Conservation (phyloP, 1,139 yeast species). For the Yamadazyma pseudoaaseri region DNA sequence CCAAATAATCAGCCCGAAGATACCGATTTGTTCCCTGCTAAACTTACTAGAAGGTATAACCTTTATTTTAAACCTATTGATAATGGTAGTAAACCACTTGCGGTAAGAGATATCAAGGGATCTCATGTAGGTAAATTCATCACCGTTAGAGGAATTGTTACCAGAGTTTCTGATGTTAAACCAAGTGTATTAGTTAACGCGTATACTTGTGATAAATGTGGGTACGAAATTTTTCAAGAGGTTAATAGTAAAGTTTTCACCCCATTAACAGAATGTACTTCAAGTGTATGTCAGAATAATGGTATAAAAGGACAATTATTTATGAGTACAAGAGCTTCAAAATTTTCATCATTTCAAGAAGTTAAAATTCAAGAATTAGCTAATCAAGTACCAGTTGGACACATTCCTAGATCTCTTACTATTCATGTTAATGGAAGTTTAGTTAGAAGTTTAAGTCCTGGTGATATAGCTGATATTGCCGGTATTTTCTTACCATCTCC, state of each 20-base stretch:
- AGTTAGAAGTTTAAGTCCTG: constrained; percentile 87
- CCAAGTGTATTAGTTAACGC: constrained; percentile 92
- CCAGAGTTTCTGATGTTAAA: constrained; percentile 94
- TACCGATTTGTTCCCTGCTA: constrained; percentile 69
- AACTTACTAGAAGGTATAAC: constrained; percentile 80
- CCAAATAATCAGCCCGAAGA: constrained; percentile 20
- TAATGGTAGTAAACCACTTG: constrained; percentile 57
- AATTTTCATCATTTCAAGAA: constrained; percentile 93
- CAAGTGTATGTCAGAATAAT: constrained; percentile 75
- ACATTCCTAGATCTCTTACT: constrained; percentile 84
- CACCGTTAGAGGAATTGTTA: constrained; percentile 91
- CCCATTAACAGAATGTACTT: constrained; percentile 83
- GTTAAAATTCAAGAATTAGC: constrained; percentile 93
- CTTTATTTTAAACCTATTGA: constrained; percentile 79
- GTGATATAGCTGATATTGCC: constrained; percentile 89
- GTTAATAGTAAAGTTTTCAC: constrained; percentile 81
- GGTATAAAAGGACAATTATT: constrained; percentile 85
- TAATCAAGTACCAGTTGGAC: constrained; percentile 96
- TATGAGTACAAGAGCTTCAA: constrained; percentile 94
- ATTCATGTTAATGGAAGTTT: constrained; percentile 88
- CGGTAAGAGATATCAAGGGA: constrained; percentile 91
- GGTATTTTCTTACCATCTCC: constrained; percentile 95
- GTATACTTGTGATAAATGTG: constrained; percentile 97
- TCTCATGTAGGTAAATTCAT: constrained; percentile 79
- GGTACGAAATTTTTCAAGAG: constrained; percentile 94